Base-by-base conservation (phyloP, 208 protist genomes). In the Trypanosoma caninum region DNA sequence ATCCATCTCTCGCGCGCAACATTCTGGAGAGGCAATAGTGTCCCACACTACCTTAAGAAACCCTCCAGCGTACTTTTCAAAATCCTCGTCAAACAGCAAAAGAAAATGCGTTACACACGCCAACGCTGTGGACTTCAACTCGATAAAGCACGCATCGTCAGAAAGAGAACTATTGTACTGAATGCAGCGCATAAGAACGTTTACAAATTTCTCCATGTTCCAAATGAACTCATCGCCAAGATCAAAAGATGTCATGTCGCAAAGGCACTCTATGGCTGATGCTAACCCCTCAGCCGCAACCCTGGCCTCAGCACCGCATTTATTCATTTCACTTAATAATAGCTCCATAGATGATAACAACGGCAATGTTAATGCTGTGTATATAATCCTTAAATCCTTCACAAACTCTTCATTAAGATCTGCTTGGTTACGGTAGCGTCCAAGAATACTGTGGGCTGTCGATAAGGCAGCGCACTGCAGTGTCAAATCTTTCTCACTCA, bases 151-250 rank as follows among this genome's bases (percentile, higher is more conserved):
- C 9, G 61, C 63, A 20, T 79, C 68, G 20, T 82, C 58, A 13
- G 25, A 35, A 30, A 48, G 57, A 53, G 62, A 34, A 9, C 71
- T 63, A 22, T 56, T 59, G 16, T 91, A 65, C 18, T 63, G 44
- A 33, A 96, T 72, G 48, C 81, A 88, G 3, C 68, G 63, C 8
- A 86, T 50, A 23, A 89, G 79, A 33, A 86, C 37, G 28, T 74
- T 46, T 20, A 92, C 86, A 40, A 95, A 90, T 16, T 62, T 61
- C 5, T 77, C 64, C 33, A 98, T 66, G 55, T 85, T 69, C 59
- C 84, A 78, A 59, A 98, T 91, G 61, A 99, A 96, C 58, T 93
- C 97, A 53, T 97, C 96, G 20, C 95, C 94, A 40, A 99, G 65
- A 72, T 98, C 96, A 23, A 97, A 69, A n/a, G 68, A 75, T 14